Percentiles rank a stretch among this genome's conserved stretches.
These are phyloP conservation scores for Triangularia verruculosa DNA, from an alignment of 2,329 filamentous ascomycete genomes.

Conservation along the genomic window DNA sequence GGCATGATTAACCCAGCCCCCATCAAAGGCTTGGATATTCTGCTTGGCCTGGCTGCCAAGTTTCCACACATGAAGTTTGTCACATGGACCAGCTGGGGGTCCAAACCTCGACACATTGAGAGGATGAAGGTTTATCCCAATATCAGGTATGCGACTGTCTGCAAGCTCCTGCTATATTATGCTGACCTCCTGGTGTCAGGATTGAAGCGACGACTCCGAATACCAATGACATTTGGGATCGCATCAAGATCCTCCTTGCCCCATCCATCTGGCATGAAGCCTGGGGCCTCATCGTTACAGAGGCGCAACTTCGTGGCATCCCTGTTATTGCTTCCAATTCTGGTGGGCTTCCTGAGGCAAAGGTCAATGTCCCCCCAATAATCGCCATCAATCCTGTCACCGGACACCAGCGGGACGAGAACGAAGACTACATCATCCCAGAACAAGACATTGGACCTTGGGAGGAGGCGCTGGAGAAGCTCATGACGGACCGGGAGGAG, in stretches of 20 bases:
- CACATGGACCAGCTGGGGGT: conserved; percentile 29
- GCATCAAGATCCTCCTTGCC: conserved; percentile 27
- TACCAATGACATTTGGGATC: conserved; percentile 29
- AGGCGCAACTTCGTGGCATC: conserved; percentile 29
- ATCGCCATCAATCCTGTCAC: conserved; percentile 27
- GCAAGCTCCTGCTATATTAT: not conserved
- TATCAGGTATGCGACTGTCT: conserved; percentile 18
- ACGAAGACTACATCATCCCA: conserved; percentile 26
- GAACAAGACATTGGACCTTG: conserved; percentile 26
- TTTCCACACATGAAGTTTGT: conserved; percentile 28
- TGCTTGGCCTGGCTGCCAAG: conserved; percentile 23
- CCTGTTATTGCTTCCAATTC: conserved; percentile 28
- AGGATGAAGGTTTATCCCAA: conserved; percentile 22
- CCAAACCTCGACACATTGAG: conserved; percentile 15
- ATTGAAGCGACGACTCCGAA: conserved; percentile 23
- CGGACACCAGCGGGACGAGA: conserved; percentile 17
- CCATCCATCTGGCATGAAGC: conserved; percentile 29
- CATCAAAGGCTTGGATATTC: conserved; percentile 26
- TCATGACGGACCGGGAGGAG: conserved; percentile 21
- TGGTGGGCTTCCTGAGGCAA: conserved; percentile 27
- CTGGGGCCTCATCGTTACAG: conserved; percentile 29
- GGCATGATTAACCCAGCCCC: conserved; percentile 30
- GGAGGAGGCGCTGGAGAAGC: conserved; percentile 16
- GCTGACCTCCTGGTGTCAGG: conserved; percentile 16
- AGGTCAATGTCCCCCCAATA: conserved; percentile 25